Evolutionary conservation across 164 flowering plant genomes (phyloP), one percentile per base, ranked within the genome.

Genomic region (Berberis thunbergii): DNA sequence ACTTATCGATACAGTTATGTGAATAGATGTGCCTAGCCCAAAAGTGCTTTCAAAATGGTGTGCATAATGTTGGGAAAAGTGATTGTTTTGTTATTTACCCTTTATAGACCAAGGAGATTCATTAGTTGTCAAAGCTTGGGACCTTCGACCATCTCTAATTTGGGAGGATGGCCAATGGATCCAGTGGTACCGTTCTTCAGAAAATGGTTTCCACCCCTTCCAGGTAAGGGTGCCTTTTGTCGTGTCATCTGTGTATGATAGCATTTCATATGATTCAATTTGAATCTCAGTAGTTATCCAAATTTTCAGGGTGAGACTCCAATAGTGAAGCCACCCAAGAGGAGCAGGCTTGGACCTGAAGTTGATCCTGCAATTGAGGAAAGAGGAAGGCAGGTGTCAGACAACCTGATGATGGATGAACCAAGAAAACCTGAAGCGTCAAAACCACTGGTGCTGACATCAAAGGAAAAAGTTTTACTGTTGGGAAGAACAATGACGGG

Each of bases 101-200:
- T 54, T n/a, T 74, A 69, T 81, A 95, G 99, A 74, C 76, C 85
- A 73, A 53, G 90, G 86, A 71, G 86, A 88, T 62, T 75, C 77
- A 40, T 75, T 84, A 8, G 63, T 72, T 72, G 84, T 89, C 4
- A 84, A 74, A 74, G 80, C 79, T 10, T 91, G 96, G 96, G 69
- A 83, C 72, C 84, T 95, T 57, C 84, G 96, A 42, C 86, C 97
- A 63, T 80, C 90, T 67, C 83, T 84, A 5, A 59, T 78, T 39
- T 95, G 99, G 97, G 82, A 81, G 66, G 82, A 86, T 75, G 89
- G 92, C 59, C 77, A 80, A 52, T 95, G 99, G 99, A 55, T 83
- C 49, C 91, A 86, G 61, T 87, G 82, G 80, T 78, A 80, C 41
- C 72, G 67, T 45, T 57, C 79, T 26, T 75, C 60, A 45, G 79